Evolutionary conservation across 805 yeast genomes (phyloP).

Genomic region (Hyphopichia homilentoma): DNA sequence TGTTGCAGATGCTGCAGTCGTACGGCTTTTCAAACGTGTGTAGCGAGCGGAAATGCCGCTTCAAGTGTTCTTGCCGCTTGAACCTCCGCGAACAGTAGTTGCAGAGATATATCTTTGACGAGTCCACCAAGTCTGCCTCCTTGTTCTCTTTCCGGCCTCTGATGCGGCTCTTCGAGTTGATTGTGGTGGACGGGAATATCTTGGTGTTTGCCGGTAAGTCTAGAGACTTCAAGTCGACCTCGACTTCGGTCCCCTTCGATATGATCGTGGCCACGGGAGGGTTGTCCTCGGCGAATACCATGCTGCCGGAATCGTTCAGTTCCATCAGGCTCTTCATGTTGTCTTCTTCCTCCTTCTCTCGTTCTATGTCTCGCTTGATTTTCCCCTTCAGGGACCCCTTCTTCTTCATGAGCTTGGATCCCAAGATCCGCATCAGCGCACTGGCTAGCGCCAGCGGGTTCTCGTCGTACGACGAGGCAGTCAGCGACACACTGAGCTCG

Average conservation of each 20-base stretch:
- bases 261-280: constrained; percentile 13
- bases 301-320: background rate
- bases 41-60: constrained; percentile 68
- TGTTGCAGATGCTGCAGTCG: constrained; percentile 56
- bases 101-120: constrained; percentile 58
- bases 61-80: constrained; percentile 73
- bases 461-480: constrained; percentile 8
- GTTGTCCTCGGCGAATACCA: constrained; percentile 1
- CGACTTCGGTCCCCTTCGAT: constrained; percentile 33
- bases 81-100: constrained; percentile 61
- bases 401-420: constrained; percentile 32
- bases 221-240: constrained; percentile 35
- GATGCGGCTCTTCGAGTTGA: constrained; percentile 34
- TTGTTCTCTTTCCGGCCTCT: constrained; percentile 66
- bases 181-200: constrained; percentile 30
- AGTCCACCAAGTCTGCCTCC: constrained; percentile 49
- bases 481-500: constrained; percentile 10
- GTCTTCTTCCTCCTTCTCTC: background rate
- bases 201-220: constrained; percentile 40
- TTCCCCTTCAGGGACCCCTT: constrained; percentile 14
- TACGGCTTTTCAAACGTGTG: constrained; percentile 74
- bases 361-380: background rate
- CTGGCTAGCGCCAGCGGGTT: constrained; percentile 18
- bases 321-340: background rate
- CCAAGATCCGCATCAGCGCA: constrained; percentile 38